phyloP scores from a whole-genome alignment of 306 rosid genomes.

The Albizia julibrissin region DNA sequence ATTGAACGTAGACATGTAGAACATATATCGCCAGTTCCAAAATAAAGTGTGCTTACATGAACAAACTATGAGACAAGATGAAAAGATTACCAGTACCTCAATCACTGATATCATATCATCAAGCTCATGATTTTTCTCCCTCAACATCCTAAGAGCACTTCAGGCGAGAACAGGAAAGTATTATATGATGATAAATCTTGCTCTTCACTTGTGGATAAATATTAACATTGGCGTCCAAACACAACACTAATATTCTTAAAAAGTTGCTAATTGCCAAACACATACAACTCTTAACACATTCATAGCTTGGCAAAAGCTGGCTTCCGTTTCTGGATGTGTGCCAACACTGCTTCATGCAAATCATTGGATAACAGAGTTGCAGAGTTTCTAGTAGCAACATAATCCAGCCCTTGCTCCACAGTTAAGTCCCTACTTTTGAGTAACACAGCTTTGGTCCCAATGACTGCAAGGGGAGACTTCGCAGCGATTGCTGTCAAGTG shows the following conservation, averaged over 20 bases:
- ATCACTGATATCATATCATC: background rate
- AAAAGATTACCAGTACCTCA: background rate
- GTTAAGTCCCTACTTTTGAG: constrained; percentile 72
- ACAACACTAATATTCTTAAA: background rate
- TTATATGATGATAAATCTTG: background rate
- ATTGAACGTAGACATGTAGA: background rate
- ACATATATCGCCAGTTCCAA: background rate
- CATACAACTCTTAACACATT: constrained; percentile 11
- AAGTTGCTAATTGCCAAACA: background rate
- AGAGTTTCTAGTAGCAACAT: constrained; percentile 83
- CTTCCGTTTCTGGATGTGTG: constrained; percentile 56
- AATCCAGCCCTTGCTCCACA: constrained; percentile 81
- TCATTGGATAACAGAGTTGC: constrained; percentile 65
- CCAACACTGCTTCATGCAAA: constrained; percentile 61
- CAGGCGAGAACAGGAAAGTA: background rate
- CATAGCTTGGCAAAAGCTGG: constrained; percentile 78
- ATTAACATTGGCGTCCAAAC: background rate
- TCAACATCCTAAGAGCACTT: background rate
- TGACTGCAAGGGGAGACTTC: constrained; percentile 73
- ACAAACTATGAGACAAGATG: background rate
- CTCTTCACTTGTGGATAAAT: background rate
- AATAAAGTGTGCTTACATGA: background rate
- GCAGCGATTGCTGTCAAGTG: constrained; percentile 61
- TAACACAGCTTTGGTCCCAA: constrained; percentile 80
- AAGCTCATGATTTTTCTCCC: constrained; percentile 12